Conservation (phyloP, 2,329 filamentous ascomycete species). For the Paracoccidioides lutzii region DNA sequence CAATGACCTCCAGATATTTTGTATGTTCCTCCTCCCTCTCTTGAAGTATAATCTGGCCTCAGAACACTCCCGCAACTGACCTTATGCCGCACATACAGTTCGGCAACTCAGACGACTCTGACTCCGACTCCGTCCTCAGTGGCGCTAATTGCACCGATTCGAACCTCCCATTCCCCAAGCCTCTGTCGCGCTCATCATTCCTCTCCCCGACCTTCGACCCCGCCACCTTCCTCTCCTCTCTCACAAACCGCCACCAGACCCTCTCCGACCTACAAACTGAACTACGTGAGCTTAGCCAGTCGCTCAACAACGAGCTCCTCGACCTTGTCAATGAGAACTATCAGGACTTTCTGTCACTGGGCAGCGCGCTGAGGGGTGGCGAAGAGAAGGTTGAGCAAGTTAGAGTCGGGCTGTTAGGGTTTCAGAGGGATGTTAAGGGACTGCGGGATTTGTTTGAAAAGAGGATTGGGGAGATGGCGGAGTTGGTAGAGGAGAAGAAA, state of each 20-base stretch:
- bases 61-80: not conserved
- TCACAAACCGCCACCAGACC: slow-evolving; percentile 82
- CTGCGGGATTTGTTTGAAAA: slow-evolving; percentile 54
- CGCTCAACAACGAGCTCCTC: slow-evolving; percentile 73
- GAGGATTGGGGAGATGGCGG: slow-evolving; percentile 50
- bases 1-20: slow-evolving; percentile 1
- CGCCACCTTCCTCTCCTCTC: slow-evolving; percentile 65
- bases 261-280: slow-evolving; percentile 86
- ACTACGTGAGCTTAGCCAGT: slow-evolving; percentile 63
- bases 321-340: slow-evolving; percentile 96
- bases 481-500: slow-evolving; percentile 53
- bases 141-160: slow-evolving; percentile 46
- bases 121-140: slow-evolving; percentile 20
- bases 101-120: slow-evolving; percentile 34
- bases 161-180: slow-evolving; percentile 75
- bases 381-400: slow-evolving; percentile 88
- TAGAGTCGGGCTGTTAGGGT: slow-evolving; percentile 72
- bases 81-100: slow-evolving; percentile 20
- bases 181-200: slow-evolving; percentile 73
- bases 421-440: slow-evolving; percentile 66
- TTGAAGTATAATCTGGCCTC: not conserved
- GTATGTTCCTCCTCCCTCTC: not conserved
- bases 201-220: slow-evolving; percentile 65
- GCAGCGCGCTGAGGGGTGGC: slow-evolving; percentile 68
- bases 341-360: slow-evolving; percentile 74